Base-by-base conservation (phyloP, 805 yeast genomes). In the Suhomyces sp. region DNA sequence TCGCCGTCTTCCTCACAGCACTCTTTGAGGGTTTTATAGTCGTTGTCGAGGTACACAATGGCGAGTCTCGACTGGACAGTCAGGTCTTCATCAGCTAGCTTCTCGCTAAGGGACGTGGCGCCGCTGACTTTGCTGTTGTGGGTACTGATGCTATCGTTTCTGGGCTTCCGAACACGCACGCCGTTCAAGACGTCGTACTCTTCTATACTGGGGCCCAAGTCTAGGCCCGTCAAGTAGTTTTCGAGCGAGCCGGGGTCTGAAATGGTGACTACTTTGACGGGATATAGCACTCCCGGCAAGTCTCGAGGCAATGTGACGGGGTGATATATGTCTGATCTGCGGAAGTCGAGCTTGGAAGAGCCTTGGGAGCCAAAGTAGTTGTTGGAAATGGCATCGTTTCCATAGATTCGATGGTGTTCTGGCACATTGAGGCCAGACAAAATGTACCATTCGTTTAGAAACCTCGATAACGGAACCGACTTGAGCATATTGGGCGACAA, bases 401-500 rank as follows among this genome's bases (percentile, higher is more conserved):
- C 26, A 56, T 62, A 64, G 5, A 57, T 36, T 23, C 67, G 48
- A 35, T 60, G 61, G 5, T 47, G 35, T 2, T 44, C 10, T 0
- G 66, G 62, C 4, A 60, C 59, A 33, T 62, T 64, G 24, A 45
- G 44, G 2, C 71, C 70, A 38, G 68, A 62, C 5, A 71, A 61
- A 17, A 66, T 45, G 55, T 68, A 66, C 75, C 75, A 71, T 52
- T 70, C 73, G 55, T 69, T 70, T 29, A 70, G 56, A 46, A 69
- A 64, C 29, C 71, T 61, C 3, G 69, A 60, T n/a, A 63, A 51
- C 5, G 65, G 58, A 42, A 60, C 57, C 31, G 55, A 50, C 17
- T 60, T 60, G 12, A 52, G 35, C 41, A 59, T 44, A 44, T 68
- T 68, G 2, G 72, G 65, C 12, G 71, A 64, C 13, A 69, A 42